Evolutionary conservation across 2,329 filamentous ascomycete genomes (phyloP).

Genomic region (Trichoderma sp.): DNA sequence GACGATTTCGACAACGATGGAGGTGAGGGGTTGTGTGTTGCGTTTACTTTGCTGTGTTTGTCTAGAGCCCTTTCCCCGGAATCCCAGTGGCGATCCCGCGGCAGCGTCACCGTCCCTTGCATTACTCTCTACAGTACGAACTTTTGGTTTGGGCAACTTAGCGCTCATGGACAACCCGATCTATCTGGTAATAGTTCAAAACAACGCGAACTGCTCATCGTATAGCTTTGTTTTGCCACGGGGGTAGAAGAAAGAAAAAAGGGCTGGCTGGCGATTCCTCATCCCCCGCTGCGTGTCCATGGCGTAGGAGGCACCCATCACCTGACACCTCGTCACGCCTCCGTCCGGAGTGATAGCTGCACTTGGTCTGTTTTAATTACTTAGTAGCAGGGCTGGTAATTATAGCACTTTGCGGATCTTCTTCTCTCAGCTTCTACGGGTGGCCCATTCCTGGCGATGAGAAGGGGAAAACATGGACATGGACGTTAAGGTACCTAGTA

Average conservation of each 20-base stretch:
- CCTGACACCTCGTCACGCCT: constrained; percentile 17
- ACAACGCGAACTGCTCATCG: background rate
- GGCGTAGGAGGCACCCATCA: constrained; percentile 21
- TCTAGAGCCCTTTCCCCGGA: background rate
- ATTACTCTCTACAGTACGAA: constrained; percentile 4
- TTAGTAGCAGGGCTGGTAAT: background rate
- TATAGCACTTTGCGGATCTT: background rate
- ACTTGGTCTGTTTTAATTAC: background rate
- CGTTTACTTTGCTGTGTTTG: background rate
- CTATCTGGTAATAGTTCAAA: background rate
- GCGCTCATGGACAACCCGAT: background rate
- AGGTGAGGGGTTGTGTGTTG: background rate
- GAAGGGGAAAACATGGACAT: background rate
- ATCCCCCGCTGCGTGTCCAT: constrained; percentile 4
- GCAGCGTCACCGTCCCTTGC: constrained; percentile 19
- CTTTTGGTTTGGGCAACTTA: background rate
- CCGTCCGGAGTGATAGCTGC: background rate
- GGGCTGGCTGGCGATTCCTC: background rate
- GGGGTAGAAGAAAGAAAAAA: background rate
- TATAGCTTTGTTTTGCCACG: background rate
- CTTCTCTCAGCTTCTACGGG: constrained; percentile 2
- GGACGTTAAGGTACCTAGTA: too few relatives aligned
- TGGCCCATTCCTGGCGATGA: background rate
- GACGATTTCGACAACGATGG: background rate
- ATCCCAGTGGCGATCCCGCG: constrained; percentile 15